Base-by-base conservation (phyloP, 139 green algal species). In the Prasinococcaceae sp. region DNA sequence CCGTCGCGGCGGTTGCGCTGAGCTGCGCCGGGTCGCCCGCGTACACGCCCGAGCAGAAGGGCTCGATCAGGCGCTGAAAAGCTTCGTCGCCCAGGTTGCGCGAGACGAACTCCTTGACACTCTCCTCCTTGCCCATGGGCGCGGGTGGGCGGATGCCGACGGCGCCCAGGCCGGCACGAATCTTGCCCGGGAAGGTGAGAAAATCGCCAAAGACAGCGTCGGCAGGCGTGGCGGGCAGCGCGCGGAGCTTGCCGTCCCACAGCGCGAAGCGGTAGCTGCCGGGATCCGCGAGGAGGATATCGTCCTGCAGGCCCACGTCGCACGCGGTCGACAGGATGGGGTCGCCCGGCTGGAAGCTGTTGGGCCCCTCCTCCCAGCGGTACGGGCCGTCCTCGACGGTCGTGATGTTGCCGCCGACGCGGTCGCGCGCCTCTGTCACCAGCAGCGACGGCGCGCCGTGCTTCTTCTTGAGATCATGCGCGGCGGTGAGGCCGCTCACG, bases 21-120 rank as follows among this genome's bases (percentile, higher is more conserved):
- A 98, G 84, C 71, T 94, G 95, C 20, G 80, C 58, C 5, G 90
- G 88, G 68, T 97, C 74, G 20, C 90, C 90, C 12, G 90, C 88
- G 58, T 98, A 98, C 56, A 98, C 90, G 27, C 90, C 90, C 6
- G 79, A 93, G 83, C 90, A 97, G 75, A 96, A 97, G 44, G 90
- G 89, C 73, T 98, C 90, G 32, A 98, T 96, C 14, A 96, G 75
- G 35, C 87, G 72, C 57, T 90, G 73, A 66, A 94, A 97, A 50
- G 93, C 87, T 78, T 98, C 90, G 2, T 70, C 76, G 16, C 90
- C 90, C 42, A 98, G 76, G 70, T 97, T 97, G 60, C 90, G 72
- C 20, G 71, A 66, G 44, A 97, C 84, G 69, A 93, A 98, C 65
- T 94, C 69, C 79, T 97, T 84, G 46, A 98, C 88, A 6, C 54